Evolutionary conservation across 2,329 filamentous ascomycete genomes (phyloP).

Genomic region (Byssochlamys sp.): DNA sequence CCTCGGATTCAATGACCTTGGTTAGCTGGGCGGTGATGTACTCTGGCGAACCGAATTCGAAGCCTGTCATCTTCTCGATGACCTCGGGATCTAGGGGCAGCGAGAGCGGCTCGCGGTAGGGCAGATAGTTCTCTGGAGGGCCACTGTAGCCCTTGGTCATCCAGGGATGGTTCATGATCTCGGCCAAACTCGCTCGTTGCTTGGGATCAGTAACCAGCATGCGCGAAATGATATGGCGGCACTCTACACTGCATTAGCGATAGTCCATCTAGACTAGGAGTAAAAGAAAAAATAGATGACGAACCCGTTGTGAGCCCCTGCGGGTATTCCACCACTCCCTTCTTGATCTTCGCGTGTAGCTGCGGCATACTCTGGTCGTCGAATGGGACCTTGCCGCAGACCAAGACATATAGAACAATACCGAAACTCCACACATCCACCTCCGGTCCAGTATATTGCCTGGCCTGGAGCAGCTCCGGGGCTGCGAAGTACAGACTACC

Average conservation of each 20-base stretch:
- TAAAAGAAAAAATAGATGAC: slow-evolving; percentile 20
- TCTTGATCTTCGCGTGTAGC: slow-evolving; percentile 96
- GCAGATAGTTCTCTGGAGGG: slow-evolving; percentile 81
- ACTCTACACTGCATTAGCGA: slow-evolving; percentile 56
- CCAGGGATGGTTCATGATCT: slow-evolving; percentile 94
- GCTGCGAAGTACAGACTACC: slow-evolving; percentile 96
- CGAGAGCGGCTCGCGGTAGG: slow-evolving; percentile 70
- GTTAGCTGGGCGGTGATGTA: slow-evolving; percentile 72
- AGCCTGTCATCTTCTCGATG: slow-evolving; percentile 89
- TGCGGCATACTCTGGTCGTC: slow-evolving; percentile 99
- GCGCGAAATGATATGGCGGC: slow-evolving; percentile 78
- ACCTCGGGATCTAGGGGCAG: slow-evolving; percentile 74
- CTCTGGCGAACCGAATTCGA: slow-evolving; percentile 86
- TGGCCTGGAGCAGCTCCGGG: slow-evolving; percentile 84
- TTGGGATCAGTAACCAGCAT: slow-evolving; percentile 94
- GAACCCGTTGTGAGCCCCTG: slow-evolving; percentile 81
- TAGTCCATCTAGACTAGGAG: slow-evolving; percentile 5
- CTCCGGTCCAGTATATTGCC: slow-evolving; percentile 89
- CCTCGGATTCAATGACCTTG: slow-evolving; percentile 81
- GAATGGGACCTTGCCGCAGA: slow-evolving; percentile 95
- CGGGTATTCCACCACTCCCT: slow-evolving; percentile 88
- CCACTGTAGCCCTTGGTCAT: slow-evolving; percentile 82
- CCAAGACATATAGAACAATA: slow-evolving; percentile 91
- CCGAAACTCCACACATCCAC: slow-evolving; percentile 99
- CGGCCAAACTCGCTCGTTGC: slow-evolving; percentile 72